phyloP scores from a whole-genome alignment of 306 rosid species.

The Dryas octopetala region DNA sequence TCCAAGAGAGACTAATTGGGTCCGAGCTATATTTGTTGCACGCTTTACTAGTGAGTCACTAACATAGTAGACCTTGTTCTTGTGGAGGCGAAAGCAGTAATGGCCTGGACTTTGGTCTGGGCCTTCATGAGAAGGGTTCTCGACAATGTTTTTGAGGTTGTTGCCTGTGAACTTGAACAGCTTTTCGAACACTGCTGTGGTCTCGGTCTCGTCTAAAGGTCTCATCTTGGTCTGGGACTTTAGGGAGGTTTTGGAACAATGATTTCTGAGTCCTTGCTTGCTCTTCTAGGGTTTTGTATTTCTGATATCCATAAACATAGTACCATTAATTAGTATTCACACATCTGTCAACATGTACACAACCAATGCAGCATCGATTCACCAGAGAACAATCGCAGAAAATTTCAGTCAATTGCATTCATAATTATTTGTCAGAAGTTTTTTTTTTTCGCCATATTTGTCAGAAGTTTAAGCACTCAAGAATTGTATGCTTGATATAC shows the following conservation, averaged over 20 bases:
- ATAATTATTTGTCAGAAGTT: too few species aligned
- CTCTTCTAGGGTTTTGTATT: neutral
- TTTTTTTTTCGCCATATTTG: too few species aligned
- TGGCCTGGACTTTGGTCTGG: slow-evolving; percentile 68
- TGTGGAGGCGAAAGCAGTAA: slow-evolving; percentile 87
- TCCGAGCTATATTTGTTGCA: slow-evolving; percentile 75
- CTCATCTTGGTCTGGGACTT: slow-evolving; percentile 47
- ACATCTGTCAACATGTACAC: neutral
- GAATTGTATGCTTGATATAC: too few species aligned
- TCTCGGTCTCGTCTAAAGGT: slow-evolving; percentile 76
- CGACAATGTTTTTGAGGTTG: slow-evolving; percentile 81
- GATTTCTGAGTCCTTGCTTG: neutral
- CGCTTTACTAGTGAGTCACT: slow-evolving; percentile 83
- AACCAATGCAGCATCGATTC: neutral
- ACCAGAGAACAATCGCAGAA: too few species aligned
- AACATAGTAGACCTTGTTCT: slow-evolving; percentile 72
- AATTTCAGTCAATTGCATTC: too few species aligned
- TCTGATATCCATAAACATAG: neutral
- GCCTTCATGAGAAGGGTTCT: slow-evolving; percentile 89
- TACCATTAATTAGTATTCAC: neutral
- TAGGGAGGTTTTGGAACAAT: neutral
- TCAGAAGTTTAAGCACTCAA: too few species aligned
- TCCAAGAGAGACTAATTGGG: slow-evolving; percentile 63
- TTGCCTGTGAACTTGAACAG: slow-evolving; percentile 50
- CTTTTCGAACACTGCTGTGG: slow-evolving; percentile 76